A percentile compares a stretch with the other conserved stretches of the same genome.
phyloP scores from a whole-genome alignment of 257 asterid genomes.

The Cruciata laevipes region DNA sequence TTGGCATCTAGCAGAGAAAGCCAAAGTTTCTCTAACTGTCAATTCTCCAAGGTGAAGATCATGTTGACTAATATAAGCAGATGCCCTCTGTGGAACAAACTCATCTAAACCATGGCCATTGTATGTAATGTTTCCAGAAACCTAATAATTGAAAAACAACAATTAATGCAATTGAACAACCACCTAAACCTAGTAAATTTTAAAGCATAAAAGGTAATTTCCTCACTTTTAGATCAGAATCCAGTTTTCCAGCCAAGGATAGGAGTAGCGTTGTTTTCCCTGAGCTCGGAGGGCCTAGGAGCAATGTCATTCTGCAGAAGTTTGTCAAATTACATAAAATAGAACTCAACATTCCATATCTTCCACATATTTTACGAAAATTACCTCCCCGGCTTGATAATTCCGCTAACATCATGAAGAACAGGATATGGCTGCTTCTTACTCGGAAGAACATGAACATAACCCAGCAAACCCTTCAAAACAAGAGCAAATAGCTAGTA shows the following conservation, averaged over 20 bases:
- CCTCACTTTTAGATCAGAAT: slow-evolving; percentile 48
- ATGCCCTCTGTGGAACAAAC: slow-evolving; percentile 79
- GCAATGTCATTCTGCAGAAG: slow-evolving; percentile 17
- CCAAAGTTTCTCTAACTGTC: slow-evolving; percentile 88
- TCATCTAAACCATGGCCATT: slow-evolving; percentile 70
- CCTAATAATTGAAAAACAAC: slow-evolving; percentile 24
- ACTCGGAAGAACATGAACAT: slow-evolving; percentile 50
- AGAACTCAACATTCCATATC: neutral
- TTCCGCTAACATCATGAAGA: slow-evolving; percentile 68
- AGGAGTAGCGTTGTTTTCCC: slow-evolving; percentile 8
- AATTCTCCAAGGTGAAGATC: slow-evolving; percentile 86
- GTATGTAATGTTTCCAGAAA: slow-evolving; percentile 69
- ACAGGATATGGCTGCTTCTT: slow-evolving; percentile 66
- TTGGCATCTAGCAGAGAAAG: slow-evolving; percentile 92
- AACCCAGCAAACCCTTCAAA: slow-evolving; percentile 55
- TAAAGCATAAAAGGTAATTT: neutral
- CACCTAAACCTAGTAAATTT: neutral
- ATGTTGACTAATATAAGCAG: slow-evolving; percentile 84
- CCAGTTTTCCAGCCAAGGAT: slow-evolving; percentile 7
- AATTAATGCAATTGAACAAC: neutral
- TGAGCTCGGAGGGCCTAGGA: slow-evolving; percentile 12
- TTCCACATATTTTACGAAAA: neutral
- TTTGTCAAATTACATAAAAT: neutral
- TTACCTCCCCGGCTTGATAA: slow-evolving; percentile 84
- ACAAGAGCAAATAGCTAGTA: neutral